These are phyloP conservation scores for Davidsoniella virescens DNA, from an alignment of 2,329 filamentous ascomycete species.

Conservation along the genomic window DNA sequence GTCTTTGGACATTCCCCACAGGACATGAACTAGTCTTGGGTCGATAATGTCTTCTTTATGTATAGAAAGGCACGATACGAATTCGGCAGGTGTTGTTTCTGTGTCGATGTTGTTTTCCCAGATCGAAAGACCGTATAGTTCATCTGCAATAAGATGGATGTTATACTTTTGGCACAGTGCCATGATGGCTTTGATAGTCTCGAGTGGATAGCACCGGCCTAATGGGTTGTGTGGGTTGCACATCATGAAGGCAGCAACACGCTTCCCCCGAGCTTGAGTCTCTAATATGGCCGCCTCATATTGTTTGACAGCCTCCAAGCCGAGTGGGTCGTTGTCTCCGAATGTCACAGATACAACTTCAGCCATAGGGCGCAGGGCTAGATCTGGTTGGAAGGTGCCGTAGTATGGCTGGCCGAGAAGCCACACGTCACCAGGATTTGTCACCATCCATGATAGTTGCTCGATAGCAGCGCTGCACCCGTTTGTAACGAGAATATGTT, in stretches of 20 bases:
- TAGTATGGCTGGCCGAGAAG: constrained; percentile 30
- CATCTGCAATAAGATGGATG: constrained; percentile 36
- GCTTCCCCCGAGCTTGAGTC: constrained; percentile 23
- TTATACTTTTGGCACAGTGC: constrained; percentile 29
- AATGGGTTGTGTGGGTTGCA: constrained; percentile 37
- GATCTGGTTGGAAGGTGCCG: constrained; percentile 30
- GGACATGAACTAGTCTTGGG: constrained; percentile 31
- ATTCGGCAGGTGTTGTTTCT: constrained; percentile 19
- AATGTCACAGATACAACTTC: constrained; percentile 29
- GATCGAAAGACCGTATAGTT: constrained; percentile 35
- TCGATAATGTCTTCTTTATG: constrained; percentile 29
- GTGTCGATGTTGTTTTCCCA: constrained; percentile 26
- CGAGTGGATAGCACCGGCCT: constrained; percentile 29
- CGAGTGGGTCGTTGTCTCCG: constrained; percentile 27
- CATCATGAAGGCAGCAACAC: constrained; percentile 32
- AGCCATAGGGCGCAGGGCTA: constrained; percentile 26
- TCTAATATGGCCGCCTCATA: constrained; percentile 30
- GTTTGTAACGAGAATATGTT: constrained; percentile 24
- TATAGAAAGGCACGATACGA: constrained; percentile 31
- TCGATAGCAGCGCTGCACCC: constrained; percentile 27
- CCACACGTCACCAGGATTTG: constrained; percentile 25
- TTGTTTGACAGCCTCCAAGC: constrained; percentile 23
- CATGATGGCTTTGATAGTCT: constrained; percentile 26
- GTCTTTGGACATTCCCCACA: constrained; percentile 32
- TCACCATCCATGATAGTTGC: constrained; percentile 24